phyloP scores from a whole-genome alignment of 805 yeast genomes.

The Lipomyces japonicus region DNA sequence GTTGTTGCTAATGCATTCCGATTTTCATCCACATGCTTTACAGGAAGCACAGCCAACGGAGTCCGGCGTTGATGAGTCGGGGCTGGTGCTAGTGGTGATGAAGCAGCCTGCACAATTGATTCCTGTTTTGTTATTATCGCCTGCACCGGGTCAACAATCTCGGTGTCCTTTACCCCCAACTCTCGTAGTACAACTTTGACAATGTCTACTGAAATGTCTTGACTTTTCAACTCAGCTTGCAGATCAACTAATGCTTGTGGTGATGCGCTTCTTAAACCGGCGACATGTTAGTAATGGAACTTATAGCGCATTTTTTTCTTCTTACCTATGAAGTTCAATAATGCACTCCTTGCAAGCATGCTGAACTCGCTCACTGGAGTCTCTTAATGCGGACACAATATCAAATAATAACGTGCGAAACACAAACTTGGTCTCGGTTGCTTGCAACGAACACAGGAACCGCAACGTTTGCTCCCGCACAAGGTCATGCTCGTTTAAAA shows the following conservation, averaged over 20 bases:
- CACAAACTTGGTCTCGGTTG: slow-evolving; percentile 33
- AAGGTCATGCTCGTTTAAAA: slow-evolving; percentile 29
- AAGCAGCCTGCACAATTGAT: background rate
- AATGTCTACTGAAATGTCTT: slow-evolving; percentile 4
- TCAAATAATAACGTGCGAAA: slow-evolving; percentile 37
- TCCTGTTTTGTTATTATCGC: background rate
- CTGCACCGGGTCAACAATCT: background rate
- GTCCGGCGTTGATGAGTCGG: slow-evolving; percentile 8
- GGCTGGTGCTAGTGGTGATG: background rate
- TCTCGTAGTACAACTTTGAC: background rate
- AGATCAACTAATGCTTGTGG: slow-evolving; percentile 14
- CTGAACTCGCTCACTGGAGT: slow-evolving; percentile 30
- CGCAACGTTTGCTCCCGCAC: slow-evolving; percentile 32
- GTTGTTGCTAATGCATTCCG: slow-evolving; percentile 2
- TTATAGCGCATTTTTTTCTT: slow-evolving; percentile 29
- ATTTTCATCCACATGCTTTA: slow-evolving; percentile 11
- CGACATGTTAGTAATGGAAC: background rate
- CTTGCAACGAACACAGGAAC: slow-evolving; percentile 31
- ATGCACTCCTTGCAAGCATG: slow-evolving; percentile 36
- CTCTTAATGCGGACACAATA: slow-evolving; percentile 35
- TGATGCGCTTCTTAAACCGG: slow-evolving; percentile 1
- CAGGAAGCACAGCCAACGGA: slow-evolving; percentile 11
- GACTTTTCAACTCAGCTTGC: slow-evolving; percentile 7
- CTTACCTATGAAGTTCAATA: slow-evolving; percentile 41
- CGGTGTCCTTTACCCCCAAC: slow-evolving; percentile 4